phyloP scores from a whole-genome alignment of 352 stramenopile genomes.

The Pythium sukuiense region DNA sequence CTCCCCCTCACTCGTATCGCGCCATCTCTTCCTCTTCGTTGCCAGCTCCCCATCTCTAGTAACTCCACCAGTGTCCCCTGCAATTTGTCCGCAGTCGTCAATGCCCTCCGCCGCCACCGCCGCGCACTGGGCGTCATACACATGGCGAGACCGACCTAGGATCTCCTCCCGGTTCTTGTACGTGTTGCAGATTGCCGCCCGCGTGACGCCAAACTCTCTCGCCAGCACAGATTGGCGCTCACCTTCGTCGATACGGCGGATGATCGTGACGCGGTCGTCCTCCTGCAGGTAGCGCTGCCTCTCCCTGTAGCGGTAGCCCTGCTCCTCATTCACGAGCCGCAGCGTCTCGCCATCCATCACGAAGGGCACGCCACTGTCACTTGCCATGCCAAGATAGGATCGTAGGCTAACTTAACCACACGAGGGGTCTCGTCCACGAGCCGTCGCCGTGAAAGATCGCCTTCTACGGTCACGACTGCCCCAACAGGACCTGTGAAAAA shows the following conservation, averaged over 20 bases:
- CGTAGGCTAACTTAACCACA: background rate
- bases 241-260: constrained; percentile 21
- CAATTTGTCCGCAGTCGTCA: background rate
- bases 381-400: background rate
- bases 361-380: background rate
- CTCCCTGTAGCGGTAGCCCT: constrained; percentile 24
- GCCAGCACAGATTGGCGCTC: constrained; percentile 27
- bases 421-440: background rate
- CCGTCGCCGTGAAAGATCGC: background rate
- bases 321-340: constrained; percentile 20
- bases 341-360: constrained; percentile 24
- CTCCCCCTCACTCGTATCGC: background rate
- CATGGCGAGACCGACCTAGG: constrained; percentile 18
- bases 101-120: background rate
- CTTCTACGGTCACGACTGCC: background rate
- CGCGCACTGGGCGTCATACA: constrained; percentile 21
- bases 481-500: background rate
- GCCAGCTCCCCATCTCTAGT: background rate
- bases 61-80: background rate
- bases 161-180: constrained; percentile 31
- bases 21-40: background rate
- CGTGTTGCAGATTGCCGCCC: constrained; percentile 28
- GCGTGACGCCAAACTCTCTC: constrained; percentile 25
- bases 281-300: constrained; percentile 26
- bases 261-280: constrained; percentile 30